Evolutionary conservation across 2,329 filamentous ascomycete genomes (phyloP).

Genomic region (Talaromyces sp.): DNA sequence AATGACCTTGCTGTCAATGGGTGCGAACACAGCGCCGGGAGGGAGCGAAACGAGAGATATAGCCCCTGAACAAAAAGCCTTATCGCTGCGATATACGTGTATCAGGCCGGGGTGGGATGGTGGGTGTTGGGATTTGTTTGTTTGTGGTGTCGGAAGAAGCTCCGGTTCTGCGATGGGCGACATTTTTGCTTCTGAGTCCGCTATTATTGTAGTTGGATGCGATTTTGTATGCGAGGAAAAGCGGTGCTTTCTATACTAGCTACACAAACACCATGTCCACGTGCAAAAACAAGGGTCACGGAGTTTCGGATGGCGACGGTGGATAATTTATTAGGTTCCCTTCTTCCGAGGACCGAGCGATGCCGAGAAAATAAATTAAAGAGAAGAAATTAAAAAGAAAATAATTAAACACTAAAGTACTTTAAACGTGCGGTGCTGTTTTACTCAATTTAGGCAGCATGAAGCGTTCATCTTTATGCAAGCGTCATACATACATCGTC

Average conservation of each 20-base stretch:
- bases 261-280: not conserved
- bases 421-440: too few species aligned
- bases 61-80: conserved; percentile 38
- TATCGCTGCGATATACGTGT: conserved; percentile 2
- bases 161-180: conserved; percentile 1
- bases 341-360: conserved; percentile 1
- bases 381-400: not conserved
- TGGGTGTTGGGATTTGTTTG: not conserved
- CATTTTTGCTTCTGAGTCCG: not conserved
- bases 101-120: conserved; percentile 14
- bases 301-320: not conserved
- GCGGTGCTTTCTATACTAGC: not conserved
- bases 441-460: not conserved
- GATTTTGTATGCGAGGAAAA: not conserved
- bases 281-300: not conserved
- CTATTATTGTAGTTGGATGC: not conserved
- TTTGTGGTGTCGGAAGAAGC: not conserved
- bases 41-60: conserved; percentile 46
- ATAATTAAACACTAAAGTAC: not conserved
- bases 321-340: not conserved
- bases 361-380: not conserved
- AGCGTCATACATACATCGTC: not conserved
- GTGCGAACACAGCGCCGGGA: conserved; percentile 43
- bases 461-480: not conserved
- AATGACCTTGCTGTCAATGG: conserved; percentile 37